phyloP scores from a whole-genome alignment of 2,329 filamentous ascomycete species.

The Colletotrichum tanaceti region DNA sequence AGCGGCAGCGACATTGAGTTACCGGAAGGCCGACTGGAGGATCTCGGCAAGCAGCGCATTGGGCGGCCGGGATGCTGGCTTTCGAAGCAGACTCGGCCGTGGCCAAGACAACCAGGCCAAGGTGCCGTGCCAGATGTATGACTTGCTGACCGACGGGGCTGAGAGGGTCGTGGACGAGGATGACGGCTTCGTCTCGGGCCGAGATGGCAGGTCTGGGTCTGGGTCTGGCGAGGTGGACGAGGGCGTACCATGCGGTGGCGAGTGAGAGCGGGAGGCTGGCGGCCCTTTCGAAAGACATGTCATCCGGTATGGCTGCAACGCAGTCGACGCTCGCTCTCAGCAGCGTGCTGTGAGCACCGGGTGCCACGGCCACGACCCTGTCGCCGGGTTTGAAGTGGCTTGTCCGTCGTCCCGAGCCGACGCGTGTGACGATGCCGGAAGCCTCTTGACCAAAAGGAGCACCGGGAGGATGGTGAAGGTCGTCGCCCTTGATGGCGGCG shows the following conservation, averaged over 20 bases:
- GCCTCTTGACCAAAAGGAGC: constrained; percentile 47
- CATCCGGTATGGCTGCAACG: constrained; percentile 51
- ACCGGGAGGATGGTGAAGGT: constrained; percentile 32
- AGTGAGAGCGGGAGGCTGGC: constrained; percentile 48
- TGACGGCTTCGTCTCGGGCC: constrained; percentile 47
- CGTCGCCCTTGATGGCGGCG: constrained; percentile 45
- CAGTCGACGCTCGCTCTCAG: constrained; percentile 37
- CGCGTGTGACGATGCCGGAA: constrained; percentile 47
- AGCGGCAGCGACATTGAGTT: constrained; percentile 18
- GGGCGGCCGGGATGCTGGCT: constrained; percentile 49
- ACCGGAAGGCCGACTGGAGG: neutral
- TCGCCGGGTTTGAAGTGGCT: constrained; percentile 47
- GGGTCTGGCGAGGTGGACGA: constrained; percentile 46
- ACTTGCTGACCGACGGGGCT: constrained; percentile 54
- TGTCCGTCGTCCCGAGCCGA: constrained; percentile 47
- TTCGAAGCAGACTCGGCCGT: constrained; percentile 50
- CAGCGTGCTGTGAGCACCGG: neutral
- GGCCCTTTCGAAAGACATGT: constrained; percentile 52
- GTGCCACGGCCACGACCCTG: constrained; percentile 48
- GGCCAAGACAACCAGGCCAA: constrained; percentile 54
- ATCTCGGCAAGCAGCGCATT: neutral
- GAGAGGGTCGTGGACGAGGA: constrained; percentile 54
- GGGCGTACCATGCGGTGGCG: constrained; percentile 46
- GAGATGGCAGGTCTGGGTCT: too few relatives aligned
- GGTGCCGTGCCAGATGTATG: constrained; percentile 51